A percentile compares a stretch with the other conserved stretches of the same genome.
Conservation (phyloP, 495 filamentous ascomycete genomes). For the Sabuloglossum arenarium region DNA sequence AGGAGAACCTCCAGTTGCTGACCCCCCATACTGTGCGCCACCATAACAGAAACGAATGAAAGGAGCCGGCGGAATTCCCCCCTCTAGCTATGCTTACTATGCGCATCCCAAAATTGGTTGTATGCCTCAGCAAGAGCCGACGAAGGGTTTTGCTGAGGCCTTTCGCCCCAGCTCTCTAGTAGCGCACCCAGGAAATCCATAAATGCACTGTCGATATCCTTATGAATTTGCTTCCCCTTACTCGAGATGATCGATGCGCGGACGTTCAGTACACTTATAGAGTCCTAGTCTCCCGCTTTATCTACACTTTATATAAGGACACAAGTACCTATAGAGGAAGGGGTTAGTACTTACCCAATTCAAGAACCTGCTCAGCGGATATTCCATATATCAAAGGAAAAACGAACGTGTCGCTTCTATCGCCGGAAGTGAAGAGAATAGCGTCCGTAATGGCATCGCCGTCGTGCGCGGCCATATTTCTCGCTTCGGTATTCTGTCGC, state of each 20-base stretch:
- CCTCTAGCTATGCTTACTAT: background rate
- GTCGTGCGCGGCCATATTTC: too few relatives aligned
- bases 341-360: background rate
- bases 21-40: too few relatives aligned
- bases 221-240: background rate
- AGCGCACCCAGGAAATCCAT: background rate
- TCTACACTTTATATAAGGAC: background rate
- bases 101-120: background rate
- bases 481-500: too few relatives aligned
- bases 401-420: background rate
- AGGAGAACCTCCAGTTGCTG: too few relatives aligned
- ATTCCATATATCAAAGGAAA: background rate
- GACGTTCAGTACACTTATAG: background rate
- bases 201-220: background rate
- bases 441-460: background rate
- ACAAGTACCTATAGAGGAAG: background rate
- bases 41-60: too few relatives aligned
- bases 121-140: background rate
- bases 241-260: background rate
- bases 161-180: background rate
- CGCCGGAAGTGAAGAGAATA: background rate
- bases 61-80: too few relatives aligned
- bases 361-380: background rate
- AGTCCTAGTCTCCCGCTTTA: background rate
- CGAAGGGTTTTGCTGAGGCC: background rate